These are phyloP conservation scores for Achlya hypogyna DNA, from an alignment of 352 stramenopile genomes.

Conservation along the genomic window DNA sequence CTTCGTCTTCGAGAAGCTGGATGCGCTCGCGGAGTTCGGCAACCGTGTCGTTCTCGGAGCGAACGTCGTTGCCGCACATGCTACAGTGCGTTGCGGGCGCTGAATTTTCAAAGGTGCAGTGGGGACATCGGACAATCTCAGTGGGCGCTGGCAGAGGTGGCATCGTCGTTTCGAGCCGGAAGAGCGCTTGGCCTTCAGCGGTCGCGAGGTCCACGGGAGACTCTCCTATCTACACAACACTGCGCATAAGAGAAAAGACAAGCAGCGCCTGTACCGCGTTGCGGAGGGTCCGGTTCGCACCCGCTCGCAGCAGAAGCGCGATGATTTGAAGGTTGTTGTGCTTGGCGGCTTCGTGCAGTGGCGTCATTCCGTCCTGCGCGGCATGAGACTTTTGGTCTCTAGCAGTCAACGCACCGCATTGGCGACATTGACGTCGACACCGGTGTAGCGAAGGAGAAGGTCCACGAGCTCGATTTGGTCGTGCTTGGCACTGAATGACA, in stretches of 20 bases:
- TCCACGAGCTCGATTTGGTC: slow-evolving; percentile 9
- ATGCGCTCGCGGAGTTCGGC: neutral
- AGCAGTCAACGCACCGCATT: neutral
- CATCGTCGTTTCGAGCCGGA: neutral
- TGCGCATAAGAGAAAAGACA: too few species aligned
- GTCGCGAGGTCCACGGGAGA: neutral
- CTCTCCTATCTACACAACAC: neutral
- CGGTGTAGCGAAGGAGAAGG: slow-evolving; percentile 1
- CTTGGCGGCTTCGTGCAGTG: slow-evolving; percentile 10
- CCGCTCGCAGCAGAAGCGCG: neutral
- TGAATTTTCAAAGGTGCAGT: neutral
- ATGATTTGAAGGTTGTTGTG: neutral
- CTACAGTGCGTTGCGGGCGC: neutral
- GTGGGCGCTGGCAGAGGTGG: too few species aligned
- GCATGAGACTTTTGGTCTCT: neutral
- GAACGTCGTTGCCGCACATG: neutral
- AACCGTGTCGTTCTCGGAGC: neutral
- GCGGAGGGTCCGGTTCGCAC: neutral
- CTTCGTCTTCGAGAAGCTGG: slow-evolving; percentile 40
- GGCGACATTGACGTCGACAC: neutral
- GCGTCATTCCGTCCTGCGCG: neutral
- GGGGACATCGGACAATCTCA: neutral
- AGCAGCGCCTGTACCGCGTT: slow-evolving; percentile 10
- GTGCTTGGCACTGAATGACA: neutral
- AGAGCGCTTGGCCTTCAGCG: neutral